A percentile compares a stretch with the other conserved stretches of the same genome.
phyloP scores from a whole-genome alignment of 1,284 basidiomycete species.

The Spongispora temasekensis region DNA sequence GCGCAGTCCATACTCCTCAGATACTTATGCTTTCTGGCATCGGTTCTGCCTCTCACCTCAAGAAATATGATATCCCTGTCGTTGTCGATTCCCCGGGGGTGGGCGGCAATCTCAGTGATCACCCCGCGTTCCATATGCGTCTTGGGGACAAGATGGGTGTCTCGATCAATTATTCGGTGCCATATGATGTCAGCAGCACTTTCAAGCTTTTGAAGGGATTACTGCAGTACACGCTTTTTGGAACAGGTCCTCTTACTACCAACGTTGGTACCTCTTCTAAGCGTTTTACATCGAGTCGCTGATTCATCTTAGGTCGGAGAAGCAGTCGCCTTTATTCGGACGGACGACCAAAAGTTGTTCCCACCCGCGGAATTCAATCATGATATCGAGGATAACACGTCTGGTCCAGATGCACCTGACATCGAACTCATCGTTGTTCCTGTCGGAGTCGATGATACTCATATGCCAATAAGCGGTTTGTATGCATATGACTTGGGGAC shows the following conservation, averaged over 20 bases:
- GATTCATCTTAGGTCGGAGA: constrained; percentile 50
- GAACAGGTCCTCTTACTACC: constrained; percentile 49
- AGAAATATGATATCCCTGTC: constrained; percentile 48
- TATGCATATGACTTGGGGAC: constrained; percentile 21
- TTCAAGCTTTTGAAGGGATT: constrained; percentile 39
- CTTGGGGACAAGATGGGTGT: constrained; percentile 52
- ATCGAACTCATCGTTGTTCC: constrained; percentile 59
- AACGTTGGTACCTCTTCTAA: constrained; percentile 47
- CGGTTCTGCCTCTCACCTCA: constrained; percentile 58
- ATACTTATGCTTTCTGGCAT: constrained; percentile 73
- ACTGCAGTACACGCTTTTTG: constrained; percentile 44
- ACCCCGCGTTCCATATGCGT: constrained; percentile 49
- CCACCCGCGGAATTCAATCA: constrained; percentile 42
- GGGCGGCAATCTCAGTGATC: constrained; percentile 61
- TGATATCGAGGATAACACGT: constrained; percentile 52
- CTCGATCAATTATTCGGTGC: constrained; percentile 43
- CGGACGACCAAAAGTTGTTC: constrained; percentile 55
- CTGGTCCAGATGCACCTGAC: constrained; percentile 58
- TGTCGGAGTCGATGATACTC: too few species aligned
- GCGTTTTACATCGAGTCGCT: not conserved
- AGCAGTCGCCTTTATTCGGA: constrained; percentile 56
- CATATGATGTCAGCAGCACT: constrained; percentile 37
- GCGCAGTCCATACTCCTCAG: constrained; percentile 65
- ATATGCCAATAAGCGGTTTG: constrained; percentile 12
- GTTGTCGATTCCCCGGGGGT: constrained; percentile 60